Base-by-base conservation (phyloP, 2,329 filamentous ascomycete species). In the Hawksworthiomyces lignivorus region DNA sequence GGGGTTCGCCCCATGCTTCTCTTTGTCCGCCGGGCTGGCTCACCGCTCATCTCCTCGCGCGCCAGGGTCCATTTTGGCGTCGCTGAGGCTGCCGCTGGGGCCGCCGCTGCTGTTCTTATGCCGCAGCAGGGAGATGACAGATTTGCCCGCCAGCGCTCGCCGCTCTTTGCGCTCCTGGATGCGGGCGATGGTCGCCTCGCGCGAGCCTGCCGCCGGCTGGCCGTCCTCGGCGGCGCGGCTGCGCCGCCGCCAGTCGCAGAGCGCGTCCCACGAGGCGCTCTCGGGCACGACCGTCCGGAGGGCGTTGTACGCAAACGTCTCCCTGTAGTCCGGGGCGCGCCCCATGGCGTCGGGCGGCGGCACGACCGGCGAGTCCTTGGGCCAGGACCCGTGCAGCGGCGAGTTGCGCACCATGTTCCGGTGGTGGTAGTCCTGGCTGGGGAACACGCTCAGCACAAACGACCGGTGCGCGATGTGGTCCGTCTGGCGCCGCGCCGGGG, bases 401-500 rank as follows among this genome's bases (percentile, higher is more conserved):
- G 60, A 62, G 20, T 51, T 49, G 22, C 54, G 47, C 53, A 68
- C 62, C 43, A 54, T 51, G 4, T 54, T 52, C 20, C 53, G 50
- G 56, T 74, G 70, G 33, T 55, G 49, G 52, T 70, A 70, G 14
- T 56, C 50, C 15, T 56, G 54, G 22, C 55, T 56, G 3, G 61
- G 59, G 39, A 61, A 64, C 32, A 72, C 63, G 38, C 64, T 56
- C 15, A 74, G 51, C 11, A 54, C 57, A 48, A 73, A 73, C 17
- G 64, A 57, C 36, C 55, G 61, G 28, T 58, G 50, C 12, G 24
- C n/a, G 1, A 48, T 11, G 20, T 17, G 28, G 22, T 30, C 31
- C 2, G 43, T 24, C 18, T 34, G 39, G 18, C 22, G 22, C 10
- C 30, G 9, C 1, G 26, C 28, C 3, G 15, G 11, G 22, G 12